These are phyloP conservation scores for Candida sakaeoensis DNA, from an alignment of 805 yeast species.

Conservation along the genomic window DNA sequence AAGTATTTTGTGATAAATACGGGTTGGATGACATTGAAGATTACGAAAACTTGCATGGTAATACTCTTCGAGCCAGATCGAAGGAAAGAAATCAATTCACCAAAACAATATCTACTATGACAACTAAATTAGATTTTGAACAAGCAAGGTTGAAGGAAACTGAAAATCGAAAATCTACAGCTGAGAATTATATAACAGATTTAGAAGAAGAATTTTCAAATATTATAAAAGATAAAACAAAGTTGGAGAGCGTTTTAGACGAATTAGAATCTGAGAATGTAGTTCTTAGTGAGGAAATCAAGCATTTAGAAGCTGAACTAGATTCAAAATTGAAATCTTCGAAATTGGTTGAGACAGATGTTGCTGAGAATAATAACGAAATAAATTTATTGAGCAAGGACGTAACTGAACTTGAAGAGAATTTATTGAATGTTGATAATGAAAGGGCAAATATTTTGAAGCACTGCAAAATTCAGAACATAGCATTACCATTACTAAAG, in stretches of 20 bases:
- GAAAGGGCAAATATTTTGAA: slow-evolving; percentile 60
- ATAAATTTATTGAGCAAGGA: slow-evolving; percentile 26
- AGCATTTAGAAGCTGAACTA: slow-evolving; percentile 9
- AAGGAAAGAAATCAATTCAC: slow-evolving; percentile 60
- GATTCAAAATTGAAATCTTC: slow-evolving; percentile 23
- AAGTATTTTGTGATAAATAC: slow-evolving; percentile 50
- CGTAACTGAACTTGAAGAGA: slow-evolving; percentile 46
- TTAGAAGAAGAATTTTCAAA: slow-evolving; percentile 31
- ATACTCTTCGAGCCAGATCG: slow-evolving; percentile 49
- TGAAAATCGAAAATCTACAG: slow-evolving; percentile 38
- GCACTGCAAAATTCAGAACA: slow-evolving; percentile 70
- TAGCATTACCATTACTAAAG: slow-evolving; percentile 56
- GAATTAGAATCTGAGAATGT: slow-evolving; percentile 26
- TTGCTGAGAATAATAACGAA: slow-evolving; percentile 38
- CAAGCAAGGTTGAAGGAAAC: slow-evolving; percentile 55
- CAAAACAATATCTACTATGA: slow-evolving; percentile 57
- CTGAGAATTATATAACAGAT: slow-evolving; percentile 36
- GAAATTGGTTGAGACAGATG: slow-evolving; percentile 25
- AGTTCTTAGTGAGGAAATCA: slow-evolving; percentile 19
- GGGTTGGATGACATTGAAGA: slow-evolving; percentile 58
- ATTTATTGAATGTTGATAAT: slow-evolving; percentile 47
- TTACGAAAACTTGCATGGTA: slow-evolving; percentile 69
- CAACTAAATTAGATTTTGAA: slow-evolving; percentile 65
- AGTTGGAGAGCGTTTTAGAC: slow-evolving; percentile 19
- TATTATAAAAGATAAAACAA: slow-evolving; percentile 31